These are phyloP conservation scores for Conticribra guillardii DNA, from an alignment of 108 stramenopile species.

Conservation along the genomic window DNA sequence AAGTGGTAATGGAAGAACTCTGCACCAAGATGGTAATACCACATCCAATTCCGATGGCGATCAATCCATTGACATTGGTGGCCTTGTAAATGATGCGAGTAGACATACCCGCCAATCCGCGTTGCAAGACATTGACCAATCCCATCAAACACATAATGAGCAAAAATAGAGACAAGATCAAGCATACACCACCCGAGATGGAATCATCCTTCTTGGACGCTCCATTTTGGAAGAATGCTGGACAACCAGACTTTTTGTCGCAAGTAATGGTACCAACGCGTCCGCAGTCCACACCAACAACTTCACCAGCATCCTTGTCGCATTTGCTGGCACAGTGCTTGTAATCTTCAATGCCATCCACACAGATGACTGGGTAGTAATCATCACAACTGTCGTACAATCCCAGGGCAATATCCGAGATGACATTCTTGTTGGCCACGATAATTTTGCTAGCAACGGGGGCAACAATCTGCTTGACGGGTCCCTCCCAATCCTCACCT, in stretches of 20 bases:
- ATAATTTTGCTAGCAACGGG: too few relatives aligned
- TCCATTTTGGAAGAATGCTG: constrained; percentile 76
- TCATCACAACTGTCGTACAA: constrained; percentile 35
- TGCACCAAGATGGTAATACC: constrained; percentile 87
- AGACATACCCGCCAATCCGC: constrained; percentile 75
- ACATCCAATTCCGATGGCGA: constrained; percentile 79
- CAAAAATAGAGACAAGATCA: constrained; percentile 74
- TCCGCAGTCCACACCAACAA: constrained; percentile 6
- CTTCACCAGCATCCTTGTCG: constrained; percentile 9
- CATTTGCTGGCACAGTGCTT: constrained; percentile 44
- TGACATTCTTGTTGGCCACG: constrained; percentile 80
- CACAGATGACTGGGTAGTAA: constrained; percentile 68
- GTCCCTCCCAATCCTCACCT: constrained; percentile 80
- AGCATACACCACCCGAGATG: constrained; percentile 70
- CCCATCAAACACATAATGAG: constrained; percentile 79
- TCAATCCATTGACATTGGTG: constrained; percentile 81
- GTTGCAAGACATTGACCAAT: constrained; percentile 80
- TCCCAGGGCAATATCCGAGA: constrained; percentile 64
- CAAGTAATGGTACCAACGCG: constrained; percentile 71
- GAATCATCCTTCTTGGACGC: constrained; percentile 68
- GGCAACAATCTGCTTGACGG: too few relatives aligned
- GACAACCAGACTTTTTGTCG: constrained; percentile 65
- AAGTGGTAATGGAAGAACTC: constrained; percentile 79
- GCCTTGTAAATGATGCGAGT: constrained; percentile 88
- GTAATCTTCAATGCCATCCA: constrained; percentile 35